Conservation (phyloP, 352 stramenopile species). For the Phytophthora ramorum region DNA sequence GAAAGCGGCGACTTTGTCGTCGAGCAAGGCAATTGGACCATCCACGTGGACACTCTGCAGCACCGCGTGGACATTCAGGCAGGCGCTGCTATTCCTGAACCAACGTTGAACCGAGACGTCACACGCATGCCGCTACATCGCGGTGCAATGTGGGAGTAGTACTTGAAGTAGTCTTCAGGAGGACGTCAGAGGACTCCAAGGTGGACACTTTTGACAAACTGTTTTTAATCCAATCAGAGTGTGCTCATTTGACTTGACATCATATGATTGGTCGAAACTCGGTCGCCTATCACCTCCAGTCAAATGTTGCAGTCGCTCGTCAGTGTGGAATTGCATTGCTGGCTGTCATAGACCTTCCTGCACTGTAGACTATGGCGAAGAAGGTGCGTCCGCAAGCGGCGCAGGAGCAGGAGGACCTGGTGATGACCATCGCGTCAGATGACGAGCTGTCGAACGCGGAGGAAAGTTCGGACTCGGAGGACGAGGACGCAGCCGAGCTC, state of each 20-base stretch:
- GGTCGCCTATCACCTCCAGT: constrained; percentile 20
- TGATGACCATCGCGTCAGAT: constrained; percentile 91
- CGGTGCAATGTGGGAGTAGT: constrained; percentile 19
- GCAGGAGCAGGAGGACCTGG: constrained; percentile 63
- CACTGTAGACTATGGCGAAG: constrained; percentile 24
- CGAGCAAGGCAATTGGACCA: constrained; percentile 49
- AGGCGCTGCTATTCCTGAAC: background rate
- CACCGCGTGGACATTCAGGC: constrained; percentile 40
- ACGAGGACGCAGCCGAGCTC: constrained; percentile 39
- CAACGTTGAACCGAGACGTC: constrained; percentile 8
- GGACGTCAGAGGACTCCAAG: background rate
- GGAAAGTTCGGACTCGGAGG: constrained; percentile 72
- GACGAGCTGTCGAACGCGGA: constrained; percentile 81
- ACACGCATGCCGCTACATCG: constrained; percentile 25
- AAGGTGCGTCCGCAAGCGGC: constrained; percentile 8
- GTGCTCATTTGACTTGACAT: background rate
- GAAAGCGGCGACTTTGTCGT: constrained; percentile 45
- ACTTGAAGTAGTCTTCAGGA: background rate
- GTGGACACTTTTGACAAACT: background rate
- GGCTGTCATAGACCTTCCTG: constrained; percentile 10
- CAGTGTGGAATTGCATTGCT: constrained; percentile 24
- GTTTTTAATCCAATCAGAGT: constrained; percentile 18
- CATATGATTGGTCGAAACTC: constrained; percentile 26
- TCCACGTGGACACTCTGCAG: constrained; percentile 38
- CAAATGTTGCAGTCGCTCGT: constrained; percentile 14